These are phyloP conservation scores for Salvia rosmarinus DNA, from an alignment of 257 asterid genomes.

Conservation along the genomic window DNA sequence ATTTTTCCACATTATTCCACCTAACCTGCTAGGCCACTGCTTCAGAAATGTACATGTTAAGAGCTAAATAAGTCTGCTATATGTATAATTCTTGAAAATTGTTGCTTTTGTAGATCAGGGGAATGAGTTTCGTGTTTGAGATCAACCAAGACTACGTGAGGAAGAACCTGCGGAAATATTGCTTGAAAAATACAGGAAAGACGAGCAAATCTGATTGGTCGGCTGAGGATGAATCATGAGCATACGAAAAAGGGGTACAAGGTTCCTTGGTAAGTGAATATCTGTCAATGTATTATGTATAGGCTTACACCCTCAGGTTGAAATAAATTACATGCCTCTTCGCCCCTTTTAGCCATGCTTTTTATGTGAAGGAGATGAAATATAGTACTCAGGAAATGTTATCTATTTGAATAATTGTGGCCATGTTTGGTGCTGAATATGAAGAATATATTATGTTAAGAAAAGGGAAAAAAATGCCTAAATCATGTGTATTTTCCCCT, in stretches of 20 bases:
- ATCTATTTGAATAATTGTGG: background rate
- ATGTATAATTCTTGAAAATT: slow-evolving; percentile 25
- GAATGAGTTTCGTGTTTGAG: slow-evolving; percentile 79
- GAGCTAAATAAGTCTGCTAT: background rate
- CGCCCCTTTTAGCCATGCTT: background rate
- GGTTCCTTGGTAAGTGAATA: slow-evolving; percentile 31
- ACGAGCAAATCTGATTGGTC: slow-evolving; percentile 46
- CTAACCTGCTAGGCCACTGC: background rate
- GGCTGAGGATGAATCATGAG: slow-evolving; percentile 42
- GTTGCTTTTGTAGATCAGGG: slow-evolving; percentile 59
- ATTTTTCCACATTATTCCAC: background rate
- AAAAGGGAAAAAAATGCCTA: background rate
- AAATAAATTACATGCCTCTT: slow-evolving; percentile 17
- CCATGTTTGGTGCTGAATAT: slow-evolving; percentile 6
- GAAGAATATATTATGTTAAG: background rate
- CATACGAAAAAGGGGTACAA: slow-evolving; percentile 30
- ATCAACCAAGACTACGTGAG: slow-evolving; percentile 58
- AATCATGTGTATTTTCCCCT: background rate
- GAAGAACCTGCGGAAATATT: slow-evolving; percentile 48
- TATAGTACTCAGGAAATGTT: slow-evolving; percentile 12
- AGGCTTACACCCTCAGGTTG: slow-evolving; percentile 29
- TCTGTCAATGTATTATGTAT: slow-evolving; percentile 29
- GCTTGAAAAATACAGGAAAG: slow-evolving; percentile 44
- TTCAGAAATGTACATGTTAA: background rate
- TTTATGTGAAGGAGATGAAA: slow-evolving; percentile 4